These are phyloP conservation scores for Achlya hypogyna DNA, from an alignment of 352 stramenopile species.

Conservation along the genomic window DNA sequence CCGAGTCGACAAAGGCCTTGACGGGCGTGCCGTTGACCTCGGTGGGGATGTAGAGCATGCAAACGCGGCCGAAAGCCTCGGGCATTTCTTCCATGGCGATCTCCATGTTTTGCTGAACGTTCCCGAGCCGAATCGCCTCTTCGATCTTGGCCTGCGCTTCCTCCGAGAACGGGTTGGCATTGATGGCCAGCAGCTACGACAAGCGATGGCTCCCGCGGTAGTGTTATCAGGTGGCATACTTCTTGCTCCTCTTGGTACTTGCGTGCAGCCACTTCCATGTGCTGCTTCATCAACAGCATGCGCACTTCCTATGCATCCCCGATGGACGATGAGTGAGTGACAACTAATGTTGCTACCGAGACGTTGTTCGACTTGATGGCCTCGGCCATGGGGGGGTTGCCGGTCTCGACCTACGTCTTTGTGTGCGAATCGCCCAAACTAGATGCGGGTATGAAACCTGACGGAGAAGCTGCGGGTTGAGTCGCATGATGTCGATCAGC, in stretches of 20 bases:
- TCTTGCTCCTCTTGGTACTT: constrained; percentile 78
- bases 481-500: constrained; percentile 74
- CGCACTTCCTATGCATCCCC: constrained; percentile 46
- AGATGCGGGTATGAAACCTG: constrained; percentile 30
- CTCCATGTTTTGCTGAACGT: constrained; percentile 86
- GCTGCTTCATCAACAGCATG: constrained; percentile 74
- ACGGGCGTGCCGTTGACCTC: constrained; percentile 74
- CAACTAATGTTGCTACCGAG: constrained; percentile 30
- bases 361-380: constrained; percentile 61
- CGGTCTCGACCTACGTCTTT: constrained; percentile 41
- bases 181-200: constrained; percentile 35
- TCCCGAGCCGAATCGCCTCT: constrained; percentile 71
- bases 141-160: constrained; percentile 72
- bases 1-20: constrained; percentile 88
- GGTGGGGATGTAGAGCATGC: constrained; percentile 85
- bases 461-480: constrained; percentile 59
- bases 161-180: constrained; percentile 69
- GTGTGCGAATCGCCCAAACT: not conserved
- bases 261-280: constrained; percentile 70
- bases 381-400: constrained; percentile 49
- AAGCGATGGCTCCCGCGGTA: not conserved
- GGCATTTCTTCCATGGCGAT: constrained; percentile 85
- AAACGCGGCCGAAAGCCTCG: constrained; percentile 74
- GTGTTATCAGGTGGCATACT: constrained; percentile 19
- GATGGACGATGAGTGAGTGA: not conserved